Conservation (phyloP, 345 rosid genomes). For the Lagerstroemia speciosa region DNA sequence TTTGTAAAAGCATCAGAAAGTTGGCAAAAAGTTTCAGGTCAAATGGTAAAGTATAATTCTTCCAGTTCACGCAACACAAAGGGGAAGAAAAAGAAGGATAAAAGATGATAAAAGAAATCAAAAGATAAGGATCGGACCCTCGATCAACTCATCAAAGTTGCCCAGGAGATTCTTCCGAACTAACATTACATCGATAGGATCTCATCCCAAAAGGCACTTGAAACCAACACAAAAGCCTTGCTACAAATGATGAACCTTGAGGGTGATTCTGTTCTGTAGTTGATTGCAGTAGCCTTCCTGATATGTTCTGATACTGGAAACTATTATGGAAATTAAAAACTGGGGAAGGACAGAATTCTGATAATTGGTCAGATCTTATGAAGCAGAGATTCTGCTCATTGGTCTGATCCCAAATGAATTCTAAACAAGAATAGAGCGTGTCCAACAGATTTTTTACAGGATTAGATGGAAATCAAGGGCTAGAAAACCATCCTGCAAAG, state of each 20-base stretch:
- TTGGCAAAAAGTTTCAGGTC: neutral
- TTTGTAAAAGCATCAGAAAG: neutral
- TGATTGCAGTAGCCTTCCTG: too few relatives aligned
- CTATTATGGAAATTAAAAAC: too few relatives aligned
- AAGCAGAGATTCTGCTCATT: neutral
- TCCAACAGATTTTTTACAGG: slow-evolving; percentile 3
- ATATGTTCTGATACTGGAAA: too few relatives aligned
- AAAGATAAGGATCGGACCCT: neutral
- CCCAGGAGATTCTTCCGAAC: neutral
- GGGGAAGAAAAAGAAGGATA: too few relatives aligned
- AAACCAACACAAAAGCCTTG: too few relatives aligned
- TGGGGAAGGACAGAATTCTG: neutral
- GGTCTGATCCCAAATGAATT: neutral
- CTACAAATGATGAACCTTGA: too few relatives aligned
- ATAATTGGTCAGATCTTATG: neutral
- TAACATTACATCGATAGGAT: neutral
- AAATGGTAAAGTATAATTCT: too few relatives aligned
- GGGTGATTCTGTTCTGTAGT: too few relatives aligned
- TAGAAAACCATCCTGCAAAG: neutral
- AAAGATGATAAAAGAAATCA: too few relatives aligned
- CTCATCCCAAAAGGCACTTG: neutral
- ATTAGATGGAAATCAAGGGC: neutral
- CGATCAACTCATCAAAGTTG: neutral
- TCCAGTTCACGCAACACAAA: too few relatives aligned
- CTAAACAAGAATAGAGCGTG: slow-evolving; percentile 1